Evolutionary conservation across 768 basidiomycete genomes (phyloP), one percentile per base, ranked within the genome.

Genomic region (Boletellus emodensis): DNA sequence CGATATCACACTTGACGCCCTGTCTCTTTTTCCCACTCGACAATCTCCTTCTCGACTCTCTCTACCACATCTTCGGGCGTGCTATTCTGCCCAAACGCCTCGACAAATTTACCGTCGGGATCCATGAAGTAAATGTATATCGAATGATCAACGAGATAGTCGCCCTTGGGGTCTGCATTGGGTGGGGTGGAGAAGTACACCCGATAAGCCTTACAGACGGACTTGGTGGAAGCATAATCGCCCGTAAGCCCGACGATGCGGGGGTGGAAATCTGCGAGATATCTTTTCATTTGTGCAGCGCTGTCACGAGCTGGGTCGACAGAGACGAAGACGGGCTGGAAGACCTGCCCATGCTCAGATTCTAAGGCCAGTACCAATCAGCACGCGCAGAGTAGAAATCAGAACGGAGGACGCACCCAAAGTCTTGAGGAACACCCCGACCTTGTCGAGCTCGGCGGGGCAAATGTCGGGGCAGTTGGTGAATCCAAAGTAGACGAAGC

Each of bases 401-500:
- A 30, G 12, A 12, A 38, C 12, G 39, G 34, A 38, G 32, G 30
- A 49, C 87, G 53, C 56, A 91, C 93, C 85, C 47, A 91, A 73
- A 42, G 75, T 69, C 30, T 86, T 76, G 38, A 98, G 75, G 15
- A 94, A 84, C 0, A 71, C 75, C 12, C 87, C 83, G 73, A 97
- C 83, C 75, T 98, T 98, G 74, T 99, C 96, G 26, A 99, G 77
- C 71, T 98, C 95, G 48, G 94, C 90, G 1, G 96, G 96, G 64
- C 96, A 99, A 47, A 99, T 97, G 69, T 99, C 96, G 6, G 96
- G 95, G 70, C 96, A 99, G 69, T 99, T 95, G 28, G 95, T 94
- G 75, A 98, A 99, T n/a, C 96, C 96, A 70, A 99, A 99, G 73
- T 97, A 91, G 41, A 90, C 78, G 52, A 91, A 71, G n/a, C 78